Evolutionary conservation across 1,139 yeast genomes (phyloP).

Genomic region (Protomyces gravidus): DNA sequence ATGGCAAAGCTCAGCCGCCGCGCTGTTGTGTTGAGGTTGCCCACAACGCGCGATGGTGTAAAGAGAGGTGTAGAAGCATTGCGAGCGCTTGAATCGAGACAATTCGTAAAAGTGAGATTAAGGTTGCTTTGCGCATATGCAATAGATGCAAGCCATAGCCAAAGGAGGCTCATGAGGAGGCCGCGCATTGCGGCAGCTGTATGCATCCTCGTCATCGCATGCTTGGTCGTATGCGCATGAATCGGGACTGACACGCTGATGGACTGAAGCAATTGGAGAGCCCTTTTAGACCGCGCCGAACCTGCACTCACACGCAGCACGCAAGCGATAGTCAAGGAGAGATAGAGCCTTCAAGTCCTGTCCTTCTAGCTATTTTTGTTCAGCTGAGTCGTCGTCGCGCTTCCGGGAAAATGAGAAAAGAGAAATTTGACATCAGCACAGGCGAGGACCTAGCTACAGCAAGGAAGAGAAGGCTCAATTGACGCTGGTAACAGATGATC

Average conservation of each 20-base stretch:
- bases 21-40: not conserved
- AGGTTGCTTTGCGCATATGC: not conserved
- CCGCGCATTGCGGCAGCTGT: not conserved
- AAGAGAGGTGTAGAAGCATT: constrained; percentile 12
- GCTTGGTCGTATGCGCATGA: not conserved
- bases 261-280: no score
- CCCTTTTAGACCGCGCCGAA: no score
- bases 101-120: constrained; percentile 18
- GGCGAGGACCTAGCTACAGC: no score
- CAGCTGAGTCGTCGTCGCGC: no score
- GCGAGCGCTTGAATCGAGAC: not conserved
- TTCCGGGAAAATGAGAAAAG: no score
- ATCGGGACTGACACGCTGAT: no score
- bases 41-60: constrained; percentile 8
- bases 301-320: no score
- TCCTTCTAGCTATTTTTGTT: no score
- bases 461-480: no score
- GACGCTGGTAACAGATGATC: no score
- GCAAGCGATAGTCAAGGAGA: not conserved
- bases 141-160: not conserved
- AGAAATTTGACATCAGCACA: no score
- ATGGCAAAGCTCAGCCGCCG: constrained; percentile 3
- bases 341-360: not conserved
- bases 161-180: not conserved
- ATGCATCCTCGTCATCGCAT: not conserved